A percentile compares a stretch with the other conserved stretches of the same genome.
These are phyloP conservation scores for Senna tora DNA, from an alignment of 306 rosid species.

Conservation along the genomic window DNA sequence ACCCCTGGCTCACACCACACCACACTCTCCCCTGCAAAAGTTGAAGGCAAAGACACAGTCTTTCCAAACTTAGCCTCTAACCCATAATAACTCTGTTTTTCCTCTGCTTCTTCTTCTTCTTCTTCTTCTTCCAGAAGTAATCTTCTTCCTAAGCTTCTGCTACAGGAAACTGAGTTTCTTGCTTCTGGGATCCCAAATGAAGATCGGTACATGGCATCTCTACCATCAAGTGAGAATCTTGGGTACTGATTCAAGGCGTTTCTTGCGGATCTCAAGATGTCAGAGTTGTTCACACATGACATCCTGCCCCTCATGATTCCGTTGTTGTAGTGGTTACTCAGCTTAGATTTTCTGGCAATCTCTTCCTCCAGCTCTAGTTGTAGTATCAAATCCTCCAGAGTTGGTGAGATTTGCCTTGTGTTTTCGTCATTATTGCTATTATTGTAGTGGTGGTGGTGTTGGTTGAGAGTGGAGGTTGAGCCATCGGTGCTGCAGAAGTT, in stretches of 20 bases:
- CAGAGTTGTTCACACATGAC: conserved; percentile 79
- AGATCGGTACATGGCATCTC: conserved; percentile 86
- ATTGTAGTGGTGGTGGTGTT: too few relatives aligned
- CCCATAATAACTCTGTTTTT: conserved; percentile 26
- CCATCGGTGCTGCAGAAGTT: conserved; percentile 68
- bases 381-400: conserved; percentile 63
- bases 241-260: conserved; percentile 94
- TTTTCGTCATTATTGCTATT: conserved; percentile 7
- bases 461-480: conserved; percentile 78
- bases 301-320: conserved; percentile 46
- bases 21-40: conserved; percentile 75
- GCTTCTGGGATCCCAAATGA: conserved; percentile 60
- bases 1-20: conserved; percentile 90
- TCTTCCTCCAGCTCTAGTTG: conserved; percentile 65
- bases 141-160: conserved; percentile 43
- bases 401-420: conserved; percentile 35
- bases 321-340: background rate
- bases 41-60: conserved; percentile 49
- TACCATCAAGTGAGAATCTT: conserved; percentile 91
- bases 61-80: conserved; percentile 30
- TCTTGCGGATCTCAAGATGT: conserved; percentile 79
- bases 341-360: conserved; percentile 51
- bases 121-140: conserved; percentile 6
- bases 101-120: conserved; percentile 22
- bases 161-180: conserved; percentile 65